Evolutionary conservation across 257 asterid species (phyloP).

Genomic region (Nicotiana tomentosiformis): DNA sequence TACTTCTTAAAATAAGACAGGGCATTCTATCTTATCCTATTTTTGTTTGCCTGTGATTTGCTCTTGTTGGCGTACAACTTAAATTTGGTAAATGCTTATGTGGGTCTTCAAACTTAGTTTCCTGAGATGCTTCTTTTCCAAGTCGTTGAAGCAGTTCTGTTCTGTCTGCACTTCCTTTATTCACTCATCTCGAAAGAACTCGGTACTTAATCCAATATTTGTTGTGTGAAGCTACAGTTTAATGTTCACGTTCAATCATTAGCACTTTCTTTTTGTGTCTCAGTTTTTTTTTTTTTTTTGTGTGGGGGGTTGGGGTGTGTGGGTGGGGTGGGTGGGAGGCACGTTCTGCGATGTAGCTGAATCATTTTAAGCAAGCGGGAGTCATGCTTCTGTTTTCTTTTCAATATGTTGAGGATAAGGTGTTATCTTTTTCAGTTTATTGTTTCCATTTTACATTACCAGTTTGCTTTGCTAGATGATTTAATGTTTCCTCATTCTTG

Average conservation of each 20-base stretch:
- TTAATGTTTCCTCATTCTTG: neutral
- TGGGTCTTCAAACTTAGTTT: neutral
- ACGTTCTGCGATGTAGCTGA: neutral
- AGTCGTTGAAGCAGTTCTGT: constrained; percentile 2
- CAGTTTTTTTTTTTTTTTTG: too few species aligned
- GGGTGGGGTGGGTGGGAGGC: too few species aligned
- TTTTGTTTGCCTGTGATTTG: neutral
- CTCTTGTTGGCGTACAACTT: neutral
- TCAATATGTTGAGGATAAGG: neutral
- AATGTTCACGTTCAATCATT: neutral
- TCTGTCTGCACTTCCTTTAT: neutral
- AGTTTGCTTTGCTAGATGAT: neutral
- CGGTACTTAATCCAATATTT: neutral
- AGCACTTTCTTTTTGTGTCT: neutral
- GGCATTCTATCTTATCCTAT: too few species aligned
- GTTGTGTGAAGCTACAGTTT: neutral
- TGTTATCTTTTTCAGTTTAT: constrained; percentile 1
- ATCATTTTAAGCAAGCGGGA: neutral
- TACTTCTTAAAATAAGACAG: neutral
- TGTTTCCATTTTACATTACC: neutral
- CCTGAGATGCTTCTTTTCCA: neutral
- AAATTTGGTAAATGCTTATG: neutral
- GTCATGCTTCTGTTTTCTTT: neutral
- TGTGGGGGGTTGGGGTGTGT: neutral
- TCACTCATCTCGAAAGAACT: neutral